Percentiles rank a stretch among this genome's conserved stretches.
Evolutionary conservation across 148 eudicot genomes (phyloP).

Genomic region (Cornus suecica): DNA sequence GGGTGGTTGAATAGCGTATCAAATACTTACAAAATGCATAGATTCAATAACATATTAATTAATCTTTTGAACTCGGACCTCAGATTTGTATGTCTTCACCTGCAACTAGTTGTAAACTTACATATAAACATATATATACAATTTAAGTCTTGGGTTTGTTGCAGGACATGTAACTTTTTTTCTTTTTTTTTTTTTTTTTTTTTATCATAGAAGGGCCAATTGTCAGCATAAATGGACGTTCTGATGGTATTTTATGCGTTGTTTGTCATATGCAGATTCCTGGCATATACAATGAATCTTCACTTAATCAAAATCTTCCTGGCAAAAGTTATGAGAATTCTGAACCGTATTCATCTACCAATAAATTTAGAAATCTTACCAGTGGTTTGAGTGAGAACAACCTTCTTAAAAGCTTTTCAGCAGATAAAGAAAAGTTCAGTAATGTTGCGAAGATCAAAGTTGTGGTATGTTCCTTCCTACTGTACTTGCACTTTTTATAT

Average conservation of each 20-base stretch:
- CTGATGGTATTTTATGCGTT: slow-evolving; percentile 6
- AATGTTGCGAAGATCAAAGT: slow-evolving; percentile 84
- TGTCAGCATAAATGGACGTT: not conserved
- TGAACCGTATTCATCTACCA: slow-evolving; percentile 34
- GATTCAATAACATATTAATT: too few relatives aligned
- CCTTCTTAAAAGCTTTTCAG: slow-evolving; percentile 18
- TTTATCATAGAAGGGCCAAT: not conserved
- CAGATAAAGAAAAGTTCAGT: slow-evolving; percentile 33
- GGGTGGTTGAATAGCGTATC: too few relatives aligned
- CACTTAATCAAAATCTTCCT: slow-evolving; percentile 28
- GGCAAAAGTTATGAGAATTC: slow-evolving; percentile 44
- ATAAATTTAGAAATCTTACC: slow-evolving; percentile 22
- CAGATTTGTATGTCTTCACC: too few relatives aligned
- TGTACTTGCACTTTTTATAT: not conserved
- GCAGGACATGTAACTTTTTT: too few relatives aligned
- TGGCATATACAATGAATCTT: slow-evolving; percentile 34
- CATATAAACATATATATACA: too few relatives aligned
- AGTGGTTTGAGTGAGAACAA: slow-evolving; percentile 22
- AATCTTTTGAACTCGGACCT: too few relatives aligned
- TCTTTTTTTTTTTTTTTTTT: too few relatives aligned
- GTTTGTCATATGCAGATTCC: slow-evolving; percentile 38
- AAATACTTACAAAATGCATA: too few relatives aligned
- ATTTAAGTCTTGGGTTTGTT: too few relatives aligned
- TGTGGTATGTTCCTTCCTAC: slow-evolving; percentile 50
- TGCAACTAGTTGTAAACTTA: too few relatives aligned